Base-by-base conservation (phyloP, 371 early-diverging fungal species). In the Mortierella sp. region DNA sequence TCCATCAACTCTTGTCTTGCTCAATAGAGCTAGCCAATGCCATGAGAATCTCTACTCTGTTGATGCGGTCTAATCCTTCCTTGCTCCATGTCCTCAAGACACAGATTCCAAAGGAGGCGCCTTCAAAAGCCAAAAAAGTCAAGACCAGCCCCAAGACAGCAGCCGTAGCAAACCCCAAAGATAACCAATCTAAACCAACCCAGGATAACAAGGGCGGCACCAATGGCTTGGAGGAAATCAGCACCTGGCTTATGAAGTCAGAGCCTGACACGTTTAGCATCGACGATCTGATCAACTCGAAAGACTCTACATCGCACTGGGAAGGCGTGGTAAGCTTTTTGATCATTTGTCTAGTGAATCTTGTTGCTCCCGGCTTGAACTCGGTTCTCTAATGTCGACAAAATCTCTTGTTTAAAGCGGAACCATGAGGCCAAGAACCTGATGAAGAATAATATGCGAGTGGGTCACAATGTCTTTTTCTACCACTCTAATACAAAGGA, bases 401-500 rank as follows among this genome's bases (percentile, higher is more conserved):
- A 30, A 12, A n/a, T 1, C 9, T 1, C 14, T 57, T 57, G 2
- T n/a, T 60, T 45, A 14, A 46, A 86, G 84, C 62, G 89, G 50
- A 93, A 89, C 74, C 89, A 86, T 64, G 91, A 92, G 59, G 93
- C 92, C 4, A 82, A 90, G 28, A 93, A 92, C 62, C 81, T 88
- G 48, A 85, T 93, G 88, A 83, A 87, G 19, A 83, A 89, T 46
- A 65, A 74, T 21, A 92, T 92, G 90, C 88, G 87, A 43, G 46
- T 81, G 16, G 91, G 90, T 6, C 91, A 93, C 52, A 67, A 82
- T 16, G 82, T 86, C 14, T 73, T 93, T 0, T 93, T 90, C 68
- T 93, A 93, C 68, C 92, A 92, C 66, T 91, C 91, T 12, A 93
- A 91, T 65, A 91, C 91, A 82, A 91, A 90, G 61, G 61, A 48